phyloP scores from a whole-genome alignment of 108 stramenopile species.

The Cyclotella atomus region DNA sequence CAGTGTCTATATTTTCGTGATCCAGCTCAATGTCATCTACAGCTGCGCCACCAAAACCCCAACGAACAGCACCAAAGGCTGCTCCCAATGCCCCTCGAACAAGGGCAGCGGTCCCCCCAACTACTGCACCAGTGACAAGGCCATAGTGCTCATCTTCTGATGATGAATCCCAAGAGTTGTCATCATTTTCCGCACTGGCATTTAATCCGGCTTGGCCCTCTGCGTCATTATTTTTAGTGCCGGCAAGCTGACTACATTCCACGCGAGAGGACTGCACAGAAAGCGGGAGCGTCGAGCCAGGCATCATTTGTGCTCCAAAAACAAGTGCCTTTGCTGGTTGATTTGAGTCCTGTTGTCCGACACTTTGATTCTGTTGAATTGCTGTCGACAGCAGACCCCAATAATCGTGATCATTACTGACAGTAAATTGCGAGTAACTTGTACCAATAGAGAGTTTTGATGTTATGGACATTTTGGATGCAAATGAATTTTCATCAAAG shows the following conservation, averaged over 20 bases:
- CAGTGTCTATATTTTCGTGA: conserved; percentile 17
- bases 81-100: conserved; percentile 58
- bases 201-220: conserved; percentile 7
- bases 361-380: background rate
- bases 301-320: conserved; percentile 8
- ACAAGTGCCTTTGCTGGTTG: conserved; percentile 22
- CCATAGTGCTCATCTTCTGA: conserved; percentile 37
- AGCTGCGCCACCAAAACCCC: conserved; percentile 49
- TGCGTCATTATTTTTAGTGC: conserved; percentile 10
- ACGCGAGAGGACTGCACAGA: conserved; percentile 32
- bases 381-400: conserved; percentile 27
- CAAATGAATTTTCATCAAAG: conserved; percentile 3
- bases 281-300: conserved; percentile 19
- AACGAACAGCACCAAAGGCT: conserved; percentile 56
- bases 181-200: background rate
- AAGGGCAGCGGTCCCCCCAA: conserved; percentile 56
- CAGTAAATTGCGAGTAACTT: background rate
- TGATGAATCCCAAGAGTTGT: conserved; percentile 13
- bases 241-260: conserved; percentile 15
- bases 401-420: conserved; percentile 12
- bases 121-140: conserved; percentile 39
- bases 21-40: background rate
- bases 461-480: conserved; percentile 8
- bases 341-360: background rate
- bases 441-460: conserved; percentile 8